Evolutionary conservation across 2,329 filamentous ascomycete species (phyloP), one percentile per base, ranked within the genome.

Genomic region (Sarocladium kiliense): DNA sequence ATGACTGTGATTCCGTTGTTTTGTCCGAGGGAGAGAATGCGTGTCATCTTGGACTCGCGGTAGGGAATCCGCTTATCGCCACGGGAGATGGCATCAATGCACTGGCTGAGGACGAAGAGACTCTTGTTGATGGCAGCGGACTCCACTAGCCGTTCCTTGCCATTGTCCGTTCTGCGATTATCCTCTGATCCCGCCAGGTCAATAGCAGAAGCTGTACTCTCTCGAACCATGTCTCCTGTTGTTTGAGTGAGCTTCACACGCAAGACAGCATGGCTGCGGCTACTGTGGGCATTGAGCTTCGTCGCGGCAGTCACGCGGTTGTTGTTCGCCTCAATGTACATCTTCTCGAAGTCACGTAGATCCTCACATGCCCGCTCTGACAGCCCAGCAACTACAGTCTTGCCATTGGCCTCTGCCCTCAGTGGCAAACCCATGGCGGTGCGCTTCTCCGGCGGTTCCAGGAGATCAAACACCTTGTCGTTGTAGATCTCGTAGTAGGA

Each of bases 401-500:
- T 94, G 60, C 89, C 90, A 62, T 88, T 86, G 65, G 91, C 92
- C 65, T 96, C 91, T 58, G 91, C 89, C 25, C 91, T 82, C 23
- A 96, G 81, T 2, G 89, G 89, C 25, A 96, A 75, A 0, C 92
- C 92, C 0, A 88, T 81, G 1, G 89, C 77, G 0, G 88, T 91
- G 53, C 94, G 87, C 74, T 91, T 95, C 69, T 97, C 92, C 0
- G 86, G 88, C 0, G 91, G 78, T 68, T 96, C 89, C 61, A 97
- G 90, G 30, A 97, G 76, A 68, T 97, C 92, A 65, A 87, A 96
- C 19, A 96, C 91, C 68, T 93, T 93, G 75, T 97, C 92, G 69
- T 95, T 96, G 73, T 97, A 97, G 61, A 97, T 96, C 69, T 97
- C 92, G 73, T 96, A 96, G 73, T 97, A 97, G 26, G 89, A 92